These are phyloP conservation scores for Andrographis paniculata DNA, from an alignment of 305 asterid species.

Conservation along the genomic window DNA sequence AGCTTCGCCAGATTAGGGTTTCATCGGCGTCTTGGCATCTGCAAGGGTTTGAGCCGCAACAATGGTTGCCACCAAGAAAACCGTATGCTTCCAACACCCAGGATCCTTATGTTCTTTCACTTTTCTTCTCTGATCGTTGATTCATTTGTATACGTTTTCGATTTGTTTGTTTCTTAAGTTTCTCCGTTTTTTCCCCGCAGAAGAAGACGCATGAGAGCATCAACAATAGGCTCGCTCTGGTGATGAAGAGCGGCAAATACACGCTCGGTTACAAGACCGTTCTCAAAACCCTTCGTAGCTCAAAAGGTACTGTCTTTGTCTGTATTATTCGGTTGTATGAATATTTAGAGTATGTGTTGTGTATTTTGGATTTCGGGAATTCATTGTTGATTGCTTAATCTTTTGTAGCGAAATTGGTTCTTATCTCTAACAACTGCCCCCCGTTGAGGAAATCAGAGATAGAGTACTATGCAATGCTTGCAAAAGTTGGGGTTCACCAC, in stretches of 20 bases:
- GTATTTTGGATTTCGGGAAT: neutral
- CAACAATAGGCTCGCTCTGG: constrained; percentile 74
- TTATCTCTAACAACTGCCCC: constrained; percentile 75
- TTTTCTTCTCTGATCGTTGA: no score
- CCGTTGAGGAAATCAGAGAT: constrained; percentile 83
- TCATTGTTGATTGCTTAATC: neutral
- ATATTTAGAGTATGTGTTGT: neutral
- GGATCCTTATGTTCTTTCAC: no score
- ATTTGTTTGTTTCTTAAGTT: no score
- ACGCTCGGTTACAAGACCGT: constrained; percentile 82
- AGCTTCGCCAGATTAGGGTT: no score
- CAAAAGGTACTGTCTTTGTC: constrained; percentile 41
- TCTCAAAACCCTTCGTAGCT: constrained; percentile 63
- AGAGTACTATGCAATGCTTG: constrained; percentile 71
- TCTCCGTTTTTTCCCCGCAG: constrained; percentile 20
- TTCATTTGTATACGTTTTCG: no score
- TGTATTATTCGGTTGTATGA: neutral
- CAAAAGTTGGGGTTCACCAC: constrained; percentile 66
- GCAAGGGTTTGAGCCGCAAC: no score
- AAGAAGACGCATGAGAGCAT: constrained; percentile 86
- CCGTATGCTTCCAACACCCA: no score
- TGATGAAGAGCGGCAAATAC: constrained; percentile 78
- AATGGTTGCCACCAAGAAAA: no score
- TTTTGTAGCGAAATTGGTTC: constrained; percentile 44
- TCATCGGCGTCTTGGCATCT: no score